Base-by-base conservation (phyloP, 2,329 filamentous ascomycete species). In the Colletotrichum neosansevieriae region DNA sequence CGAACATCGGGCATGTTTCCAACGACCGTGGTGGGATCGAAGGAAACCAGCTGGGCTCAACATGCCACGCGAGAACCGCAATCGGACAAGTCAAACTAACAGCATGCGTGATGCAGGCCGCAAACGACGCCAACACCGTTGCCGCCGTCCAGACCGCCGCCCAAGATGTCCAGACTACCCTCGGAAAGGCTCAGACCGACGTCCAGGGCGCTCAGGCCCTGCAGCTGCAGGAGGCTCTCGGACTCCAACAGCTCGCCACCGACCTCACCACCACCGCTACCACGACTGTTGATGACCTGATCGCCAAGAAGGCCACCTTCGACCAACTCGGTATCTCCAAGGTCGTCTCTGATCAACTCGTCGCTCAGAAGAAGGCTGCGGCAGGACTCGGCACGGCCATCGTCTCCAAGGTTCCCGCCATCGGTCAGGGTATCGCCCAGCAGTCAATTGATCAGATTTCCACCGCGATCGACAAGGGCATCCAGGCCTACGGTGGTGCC, bases 81-180 rank as follows among this genome's bases (percentile, higher is more conserved):
- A 11, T 5, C 9, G 65, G 51, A 54, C 24, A 57, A 40, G 21
- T 15, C 2, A n/a, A 10, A 29, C 12, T 57, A 53, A 58, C 34
- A 32, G 1, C 2, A 61, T 4, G 6, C 2, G 4, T 2, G 0
- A 2, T 13, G 17, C 53, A 67, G 67, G 50, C 36, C 32, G 47
- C 82, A 80, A 77, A 73, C 3, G 86, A 89, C 75, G 89, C 87
- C 79, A 76, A 78, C 49, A 76, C 78, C 1, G 77, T 86, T 51
- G 70, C 76, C 36, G 73, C 82, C 36, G 72, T 73, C 42, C 63
- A 71, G 38, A 47, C 57, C 49, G 69, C 76, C 10, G 76, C 77
- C 2, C 19, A 17, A 9, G 68, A 71, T 9, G 58, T 63, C 13
- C 56, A 70, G 57, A 60, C 36, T n/a, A 57, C 67, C 19, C 63